Evolutionary conservation across 345 rosid genomes (phyloP), one percentile per base, ranked within the genome.

Genomic region (Microthlaspi erraticum): DNA sequence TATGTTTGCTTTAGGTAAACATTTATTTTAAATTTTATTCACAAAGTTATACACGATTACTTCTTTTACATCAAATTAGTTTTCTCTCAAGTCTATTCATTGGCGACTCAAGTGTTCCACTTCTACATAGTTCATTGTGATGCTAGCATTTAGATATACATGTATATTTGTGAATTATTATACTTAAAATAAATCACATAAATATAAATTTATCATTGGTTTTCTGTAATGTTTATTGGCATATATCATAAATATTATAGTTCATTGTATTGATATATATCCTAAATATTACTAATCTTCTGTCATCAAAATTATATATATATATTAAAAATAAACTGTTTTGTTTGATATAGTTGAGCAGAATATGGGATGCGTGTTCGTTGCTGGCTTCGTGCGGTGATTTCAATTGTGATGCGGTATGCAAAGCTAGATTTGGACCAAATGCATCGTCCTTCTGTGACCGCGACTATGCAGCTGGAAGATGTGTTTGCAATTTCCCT

Each of bases 1-100:
- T 13, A 38, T 59, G 34, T 59, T 59, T n/a, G 17, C 23, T 6
- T 38, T 58, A 58, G 48, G 64, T 58, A 58, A 37, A 19, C 31
- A 57, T 18, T 14, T 20, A 31, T n/a, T 7, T 8, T 32, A 32
- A 7, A 7, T 1, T 14, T 3, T n/a, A 18, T 20, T 49, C 31
- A 19, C 2, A 49, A 4, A 18, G 4, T 1, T 18, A 46, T 3
- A 7, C 16, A 1, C 2, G 23, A 1, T 2, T 26, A 2, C 29
- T 26, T 26, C 2, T 26, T 26, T 26, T 26, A 26, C 31, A 19
- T 5, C 19, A 4, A 18, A 9, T 3, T 18, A 46, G 0, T 13
- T 51, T 2, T 23, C 0, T 31, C n/a, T 56, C 10, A 8, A 26
- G 5, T 34, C 6, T 14, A 17, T 14, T 55, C 12, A 7, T 14